Conservation (phyloP, 495 filamentous ascomycete species). For the Pyronema omphalodes region DNA sequence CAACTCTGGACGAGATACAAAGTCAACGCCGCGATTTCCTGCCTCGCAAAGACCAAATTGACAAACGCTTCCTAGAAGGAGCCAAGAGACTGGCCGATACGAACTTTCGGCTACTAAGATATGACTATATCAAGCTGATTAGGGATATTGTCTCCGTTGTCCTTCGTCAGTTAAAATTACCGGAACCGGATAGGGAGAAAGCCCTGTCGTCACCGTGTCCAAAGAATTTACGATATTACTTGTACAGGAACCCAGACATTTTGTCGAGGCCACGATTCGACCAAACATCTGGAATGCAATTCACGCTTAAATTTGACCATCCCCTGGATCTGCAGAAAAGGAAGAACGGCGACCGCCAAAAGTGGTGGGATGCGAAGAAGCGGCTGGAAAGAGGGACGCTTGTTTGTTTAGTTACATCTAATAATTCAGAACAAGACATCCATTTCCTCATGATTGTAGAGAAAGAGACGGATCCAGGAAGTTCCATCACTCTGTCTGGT, state of each 20-base stretch:
- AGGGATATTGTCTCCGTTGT: slow-evolving; percentile 26
- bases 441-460: neutral
- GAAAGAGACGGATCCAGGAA: neutral
- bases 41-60: slow-evolving; percentile 33
- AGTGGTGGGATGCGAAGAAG: neutral
- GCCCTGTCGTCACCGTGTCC: slow-evolving; percentile 30
- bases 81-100: slow-evolving; percentile 42
- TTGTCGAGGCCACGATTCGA: slow-evolving; percentile 32
- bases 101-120: slow-evolving; percentile 48
- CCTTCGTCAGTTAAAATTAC: neutral
- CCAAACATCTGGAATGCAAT: neutral
- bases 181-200: neutral
- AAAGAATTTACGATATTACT: slow-evolving; percentile 19
- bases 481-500: neutral
- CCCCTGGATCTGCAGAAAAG: neutral
- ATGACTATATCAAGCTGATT: slow-evolving; percentile 45
- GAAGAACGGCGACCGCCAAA: neutral
- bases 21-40: slow-evolving; percentile 7
- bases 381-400: neutral
- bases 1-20: slow-evolving; percentile 41
- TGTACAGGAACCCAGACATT: slow-evolving; percentile 27
- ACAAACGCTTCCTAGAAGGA: slow-evolving; percentile 36
- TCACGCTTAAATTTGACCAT: neutral
- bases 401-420: neutral
- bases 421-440: neutral